phyloP scores from a whole-genome alignment of 176 grass and related monocot species.

The Aegilops sharonensis region DNA sequence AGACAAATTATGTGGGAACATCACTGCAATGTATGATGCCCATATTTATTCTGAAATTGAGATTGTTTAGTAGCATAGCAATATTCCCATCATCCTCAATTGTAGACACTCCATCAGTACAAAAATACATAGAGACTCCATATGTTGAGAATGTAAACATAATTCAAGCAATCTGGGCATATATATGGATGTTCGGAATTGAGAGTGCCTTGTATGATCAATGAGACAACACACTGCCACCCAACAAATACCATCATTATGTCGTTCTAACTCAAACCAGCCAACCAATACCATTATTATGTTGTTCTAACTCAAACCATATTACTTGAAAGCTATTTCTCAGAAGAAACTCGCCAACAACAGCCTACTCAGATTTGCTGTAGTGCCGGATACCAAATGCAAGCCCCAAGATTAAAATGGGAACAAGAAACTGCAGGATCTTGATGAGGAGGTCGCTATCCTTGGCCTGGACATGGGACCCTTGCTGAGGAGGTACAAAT shows the following conservation, averaged over 20 bases:
- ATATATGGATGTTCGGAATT: slow-evolving; percentile 12
- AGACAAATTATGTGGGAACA: background rate
- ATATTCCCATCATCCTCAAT: background rate
- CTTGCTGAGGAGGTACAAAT: slow-evolving; percentile 48
- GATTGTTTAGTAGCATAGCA: background rate
- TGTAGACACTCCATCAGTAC: background rate
- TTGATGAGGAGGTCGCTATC: slow-evolving; percentile 49
- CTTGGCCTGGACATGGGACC: slow-evolving; percentile 11
- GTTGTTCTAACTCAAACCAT: slow-evolving; percentile 13
- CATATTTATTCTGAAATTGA: background rate
- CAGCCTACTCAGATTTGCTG: slow-evolving; percentile 44
- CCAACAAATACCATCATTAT: slow-evolving; percentile 5
- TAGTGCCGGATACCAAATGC: slow-evolving; percentile 62
- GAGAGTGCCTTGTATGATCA: background rate
- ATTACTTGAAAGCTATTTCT: background rate
- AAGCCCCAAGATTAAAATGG: slow-evolving; percentile 61
- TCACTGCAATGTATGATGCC: background rate
- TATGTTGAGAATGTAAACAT: background rate
- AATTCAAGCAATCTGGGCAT: background rate
- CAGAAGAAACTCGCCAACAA: background rate
- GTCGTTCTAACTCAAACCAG: background rate
- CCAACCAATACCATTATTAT: slow-evolving; percentile 18
- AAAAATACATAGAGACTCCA: background rate
- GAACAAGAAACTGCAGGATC: slow-evolving; percentile 65
- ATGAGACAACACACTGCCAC: slow-evolving; percentile 3